phyloP scores from a whole-genome alignment of 2,329 filamentous ascomycete genomes.

The Xylariaceae sp. region DNA sequence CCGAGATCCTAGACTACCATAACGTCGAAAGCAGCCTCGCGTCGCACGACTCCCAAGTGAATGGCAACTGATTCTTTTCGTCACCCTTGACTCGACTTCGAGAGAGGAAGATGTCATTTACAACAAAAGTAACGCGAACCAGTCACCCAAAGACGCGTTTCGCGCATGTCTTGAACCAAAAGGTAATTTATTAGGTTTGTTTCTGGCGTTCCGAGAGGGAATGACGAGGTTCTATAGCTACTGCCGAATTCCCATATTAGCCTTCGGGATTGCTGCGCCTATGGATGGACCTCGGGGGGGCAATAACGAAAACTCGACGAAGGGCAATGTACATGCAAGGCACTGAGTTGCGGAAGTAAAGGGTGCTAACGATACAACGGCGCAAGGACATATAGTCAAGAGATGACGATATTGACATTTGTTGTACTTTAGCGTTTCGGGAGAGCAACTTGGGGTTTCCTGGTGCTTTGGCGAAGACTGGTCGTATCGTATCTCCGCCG shows the following conservation, averaged over 20 bases:
- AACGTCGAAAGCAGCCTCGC: slow-evolving; percentile 65
- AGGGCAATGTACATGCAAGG: slow-evolving; percentile 11
- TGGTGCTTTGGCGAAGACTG: slow-evolving; percentile 3
- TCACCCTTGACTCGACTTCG: slow-evolving; percentile 16
- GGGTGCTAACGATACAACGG: slow-evolving; percentile 7
- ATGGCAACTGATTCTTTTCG: slow-evolving; percentile 32
- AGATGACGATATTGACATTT: slow-evolving; percentile 4
- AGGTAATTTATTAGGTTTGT: slow-evolving; percentile 24
- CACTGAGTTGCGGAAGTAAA: slow-evolving; percentile 8
- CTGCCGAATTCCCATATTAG: slow-evolving; percentile 20
- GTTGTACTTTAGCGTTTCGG: slow-evolving; percentile 3
- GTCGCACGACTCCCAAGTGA: slow-evolving; percentile 40
- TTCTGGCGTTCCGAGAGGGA: slow-evolving; percentile 31
- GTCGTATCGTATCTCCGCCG: slow-evolving; percentile 3
- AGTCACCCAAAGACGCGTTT: slow-evolving; percentile 18
- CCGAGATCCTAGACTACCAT: slow-evolving; percentile 97
- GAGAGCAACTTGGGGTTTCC: slow-evolving; percentile 2
- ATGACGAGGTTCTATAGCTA: slow-evolving; percentile 23
- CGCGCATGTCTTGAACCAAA: slow-evolving; percentile 12
- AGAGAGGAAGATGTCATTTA: slow-evolving; percentile 21
- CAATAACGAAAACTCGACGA: slow-evolving; percentile 7
- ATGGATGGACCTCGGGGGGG: slow-evolving; percentile 8
- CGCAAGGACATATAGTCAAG: slow-evolving; percentile 5
- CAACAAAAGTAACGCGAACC: slow-evolving; percentile 25
- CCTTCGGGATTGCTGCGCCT: slow-evolving; percentile 14